Percentiles rank a stretch among this genome's conserved stretches.
Evolutionary conservation across 352 stramenopile genomes (phyloP).

Genomic region (Phytophthora syringae): DNA sequence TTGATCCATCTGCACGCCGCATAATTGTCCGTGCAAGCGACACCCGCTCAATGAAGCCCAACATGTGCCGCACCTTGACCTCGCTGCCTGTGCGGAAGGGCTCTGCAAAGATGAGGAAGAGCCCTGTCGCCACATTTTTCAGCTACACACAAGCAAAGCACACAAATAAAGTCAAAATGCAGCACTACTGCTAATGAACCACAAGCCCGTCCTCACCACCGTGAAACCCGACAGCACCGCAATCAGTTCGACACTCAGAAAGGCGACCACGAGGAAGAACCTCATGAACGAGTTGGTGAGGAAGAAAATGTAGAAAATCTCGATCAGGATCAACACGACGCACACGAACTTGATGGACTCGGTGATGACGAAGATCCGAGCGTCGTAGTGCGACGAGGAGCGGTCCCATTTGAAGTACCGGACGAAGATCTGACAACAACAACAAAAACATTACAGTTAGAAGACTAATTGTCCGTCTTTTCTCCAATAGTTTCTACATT

Average conservation of each 20-base stretch:
- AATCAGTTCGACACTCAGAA: conserved; percentile 72
- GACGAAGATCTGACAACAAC: conserved; percentile 57
- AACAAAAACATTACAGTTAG: too few species aligned
- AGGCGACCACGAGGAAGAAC: conserved; percentile 71
- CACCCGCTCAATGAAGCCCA: conserved; percentile 78
- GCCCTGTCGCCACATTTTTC: conserved; percentile 80
- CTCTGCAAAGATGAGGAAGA: conserved; percentile 88
- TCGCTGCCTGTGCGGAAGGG: conserved; percentile 77
- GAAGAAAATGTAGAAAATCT: conserved; percentile 90
- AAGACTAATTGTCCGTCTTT: too few species aligned
- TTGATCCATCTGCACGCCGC: conserved; percentile 64
- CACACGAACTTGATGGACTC: conserved; percentile 81
- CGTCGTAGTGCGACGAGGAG: conserved; percentile 65
- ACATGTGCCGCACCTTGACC: conserved; percentile 53
- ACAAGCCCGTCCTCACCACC: conserved; percentile 37
- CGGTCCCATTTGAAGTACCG: conserved; percentile 83
- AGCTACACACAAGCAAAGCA: conserved; percentile 51
- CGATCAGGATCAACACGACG: conserved; percentile 76
- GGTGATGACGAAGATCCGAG: conserved; percentile 84
- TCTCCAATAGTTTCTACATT: not conserved
- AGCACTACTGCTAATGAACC: not conserved
- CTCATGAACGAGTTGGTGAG: conserved; percentile 61
- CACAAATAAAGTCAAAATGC: not conserved
- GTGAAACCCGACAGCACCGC: conserved; percentile 72
- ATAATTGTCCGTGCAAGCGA: conserved; percentile 80